phyloP scores from a whole-genome alignment of 148 eudicot genomes.

The Simmondsia chinensis region DNA sequence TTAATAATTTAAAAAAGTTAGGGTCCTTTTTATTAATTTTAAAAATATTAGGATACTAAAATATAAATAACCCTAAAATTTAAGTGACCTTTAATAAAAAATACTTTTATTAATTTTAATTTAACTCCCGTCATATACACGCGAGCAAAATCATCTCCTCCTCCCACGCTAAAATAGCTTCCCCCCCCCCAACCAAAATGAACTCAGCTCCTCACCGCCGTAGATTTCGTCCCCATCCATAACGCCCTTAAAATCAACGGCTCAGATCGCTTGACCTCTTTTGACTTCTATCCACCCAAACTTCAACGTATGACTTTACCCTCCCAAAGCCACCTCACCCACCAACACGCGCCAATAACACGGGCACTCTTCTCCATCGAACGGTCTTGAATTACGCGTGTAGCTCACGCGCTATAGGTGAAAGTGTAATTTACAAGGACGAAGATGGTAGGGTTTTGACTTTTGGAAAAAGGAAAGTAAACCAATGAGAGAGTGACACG shows the following conservation, averaged over 20 bases:
- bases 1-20: too few relatives aligned
- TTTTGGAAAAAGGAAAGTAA: constrained; percentile 9
- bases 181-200: too few relatives aligned
- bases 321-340: not conserved
- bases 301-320: constrained; percentile 6
- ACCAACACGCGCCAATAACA: not conserved
- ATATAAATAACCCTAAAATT: too few relatives aligned
- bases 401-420: not conserved
- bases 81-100: too few relatives aligned
- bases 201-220: too few relatives aligned
- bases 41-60: too few relatives aligned
- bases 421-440: not conserved
- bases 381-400: not conserved
- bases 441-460: constrained; percentile 25
- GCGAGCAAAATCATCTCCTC: too few relatives aligned
- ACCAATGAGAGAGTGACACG: constrained; percentile 16
- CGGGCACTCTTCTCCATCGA: not conserved
- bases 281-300: constrained; percentile 12
- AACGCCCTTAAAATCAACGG: constrained; percentile 32
- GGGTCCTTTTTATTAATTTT: too few relatives aligned
- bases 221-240: constrained; percentile 10
- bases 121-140: too few relatives aligned
- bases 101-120: too few relatives aligned
- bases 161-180: too few relatives aligned
- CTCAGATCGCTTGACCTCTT: constrained; percentile 20